Evolutionary conservation across 306 rosid species (phyloP).

Genomic region (Castanea crenata): DNA sequence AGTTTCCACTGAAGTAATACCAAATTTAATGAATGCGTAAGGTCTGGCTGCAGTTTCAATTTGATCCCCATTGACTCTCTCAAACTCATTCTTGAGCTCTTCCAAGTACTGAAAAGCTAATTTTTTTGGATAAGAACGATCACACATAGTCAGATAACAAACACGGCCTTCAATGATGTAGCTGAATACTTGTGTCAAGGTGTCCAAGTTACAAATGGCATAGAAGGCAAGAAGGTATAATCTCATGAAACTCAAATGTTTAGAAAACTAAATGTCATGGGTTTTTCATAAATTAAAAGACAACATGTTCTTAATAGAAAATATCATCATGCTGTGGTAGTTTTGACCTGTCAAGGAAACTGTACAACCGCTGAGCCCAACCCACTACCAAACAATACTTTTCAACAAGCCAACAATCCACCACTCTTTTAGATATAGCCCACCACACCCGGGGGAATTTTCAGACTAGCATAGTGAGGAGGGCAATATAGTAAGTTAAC

Average conservation of each 20-base stretch:
- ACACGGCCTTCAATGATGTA: slow-evolving; percentile 94
- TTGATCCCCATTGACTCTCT: slow-evolving; percentile 82
- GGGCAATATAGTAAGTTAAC: too few relatives aligned
- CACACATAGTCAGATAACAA: slow-evolving; percentile 97
- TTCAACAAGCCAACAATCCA: too few relatives aligned
- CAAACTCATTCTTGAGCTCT: slow-evolving; percentile 95
- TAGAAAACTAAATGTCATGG: not conserved
- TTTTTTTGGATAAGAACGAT: slow-evolving; percentile 96
- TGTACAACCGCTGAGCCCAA: not conserved
- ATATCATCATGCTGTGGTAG: not conserved
- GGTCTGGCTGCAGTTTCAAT: slow-evolving; percentile 99
- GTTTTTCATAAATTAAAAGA: not conserved
- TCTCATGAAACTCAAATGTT: not conserved
- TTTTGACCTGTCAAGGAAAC: not conserved
- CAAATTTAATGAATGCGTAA: slow-evolving; percentile 96
- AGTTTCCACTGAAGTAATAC: slow-evolving; percentile 33
- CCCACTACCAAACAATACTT: not conserved
- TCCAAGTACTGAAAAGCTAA: slow-evolving; percentile 98
- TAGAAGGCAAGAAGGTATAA: slow-evolving; percentile 2
- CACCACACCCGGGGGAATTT: too few relatives aligned
- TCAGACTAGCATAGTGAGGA: too few relatives aligned
- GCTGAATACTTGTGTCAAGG: slow-evolving; percentile 66
- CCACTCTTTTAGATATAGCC: too few relatives aligned
- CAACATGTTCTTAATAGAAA: not conserved
- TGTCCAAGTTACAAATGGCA: not conserved